Base-by-base conservation (phyloP, 257 asterid species). In the Primulina eburnea region DNA sequence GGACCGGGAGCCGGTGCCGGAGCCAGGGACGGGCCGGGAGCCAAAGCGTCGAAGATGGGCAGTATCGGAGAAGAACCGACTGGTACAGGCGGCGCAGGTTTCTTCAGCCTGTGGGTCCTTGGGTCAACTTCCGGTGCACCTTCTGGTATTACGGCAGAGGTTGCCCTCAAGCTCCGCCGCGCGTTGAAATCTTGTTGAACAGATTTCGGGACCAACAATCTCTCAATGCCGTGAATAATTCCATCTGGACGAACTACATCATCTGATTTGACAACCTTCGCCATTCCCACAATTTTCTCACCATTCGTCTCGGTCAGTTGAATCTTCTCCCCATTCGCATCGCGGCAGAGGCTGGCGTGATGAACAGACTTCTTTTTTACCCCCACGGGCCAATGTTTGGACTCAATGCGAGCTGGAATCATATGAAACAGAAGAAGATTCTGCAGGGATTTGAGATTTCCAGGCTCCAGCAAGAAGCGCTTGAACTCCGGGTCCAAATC, bases 1-100 rank as follows among this genome's bases (percentile, higher is more conserved):
- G 99, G 99, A 0, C 97, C 97, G 0, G 99, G 99, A 0, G 99
- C 99, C 0, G 97, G 92, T 0, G 97, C 96, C 6, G 99, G 99
- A 0, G 99, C 96, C 17, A 93, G 80, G 0, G 96, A 85, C 0
- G 99, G 99, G 0, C 97, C 99, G 5, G 99, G 99, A 6, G 96
- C 96, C 82, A 93, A 0, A 33, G 99, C 97, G 62, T 82, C 86
- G 76, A 47, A 85, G 3, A 91, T 56, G 2, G 97, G 89, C 1
- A 93, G 82, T 6, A 56, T 83, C 1, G 97, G 96, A 2, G 96
- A 87, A 0, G 95, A 73, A 0, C 97, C 99, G 40, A 72, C 92
- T 8, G 96, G 83, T 26, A 76, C 76, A 0, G 95, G 80, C 0
- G 81, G 75, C 0, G 86, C 81, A 2, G 91, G 73, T 50, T 90